Conservation (phyloP, 164 flowering plant genomes). For the Annona squamosa region DNA sequence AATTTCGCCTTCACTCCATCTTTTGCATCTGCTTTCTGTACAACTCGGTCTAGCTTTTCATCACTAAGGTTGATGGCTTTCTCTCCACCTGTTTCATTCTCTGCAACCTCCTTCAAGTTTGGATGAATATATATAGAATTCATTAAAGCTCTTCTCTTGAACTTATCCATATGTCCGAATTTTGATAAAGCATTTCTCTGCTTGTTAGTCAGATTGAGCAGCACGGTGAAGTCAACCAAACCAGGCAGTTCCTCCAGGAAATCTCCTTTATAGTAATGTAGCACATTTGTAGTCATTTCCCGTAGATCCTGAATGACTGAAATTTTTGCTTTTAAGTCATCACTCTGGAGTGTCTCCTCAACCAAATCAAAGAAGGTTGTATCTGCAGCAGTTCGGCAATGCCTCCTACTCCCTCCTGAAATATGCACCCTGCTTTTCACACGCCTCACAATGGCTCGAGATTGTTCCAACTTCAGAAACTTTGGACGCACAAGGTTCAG, state of each 20-base stretch:
- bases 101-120: slow-evolving; percentile 34
- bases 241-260: slow-evolving; percentile 89
- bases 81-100: slow-evolving; percentile 17
- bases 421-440: slow-evolving; percentile 53
- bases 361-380: slow-evolving; percentile 58
- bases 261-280: slow-evolving; percentile 89
- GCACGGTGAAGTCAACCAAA: slow-evolving; percentile 66
- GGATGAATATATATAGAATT: slow-evolving; percentile 75
- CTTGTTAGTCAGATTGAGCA: slow-evolving; percentile 40
- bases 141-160: slow-evolving; percentile 49
- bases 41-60: slow-evolving; percentile 23
- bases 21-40: slow-evolving; percentile 37
- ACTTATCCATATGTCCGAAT: slow-evolving; percentile 37
- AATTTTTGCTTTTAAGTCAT: slow-evolving; percentile 47
- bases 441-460: slow-evolving; percentile 44
- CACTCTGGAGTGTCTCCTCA: slow-evolving; percentile 65
- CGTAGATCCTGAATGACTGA: slow-evolving; percentile 72
- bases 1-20: slow-evolving; percentile 91
- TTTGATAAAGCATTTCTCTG: slow-evolving; percentile 41
- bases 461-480: slow-evolving; percentile 45
- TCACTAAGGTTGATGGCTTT: slow-evolving; percentile 11
- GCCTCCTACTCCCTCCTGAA: slow-evolving; percentile 33
- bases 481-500: slow-evolving; percentile 84
- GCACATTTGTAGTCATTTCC: slow-evolving; percentile 71
- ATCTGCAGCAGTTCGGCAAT: slow-evolving; percentile 26